Percentiles rank a stretch among this genome's conserved stretches.
phyloP scores from a whole-genome alignment of 2,329 filamentous ascomycete species.

The Pezicula carpinea region DNA sequence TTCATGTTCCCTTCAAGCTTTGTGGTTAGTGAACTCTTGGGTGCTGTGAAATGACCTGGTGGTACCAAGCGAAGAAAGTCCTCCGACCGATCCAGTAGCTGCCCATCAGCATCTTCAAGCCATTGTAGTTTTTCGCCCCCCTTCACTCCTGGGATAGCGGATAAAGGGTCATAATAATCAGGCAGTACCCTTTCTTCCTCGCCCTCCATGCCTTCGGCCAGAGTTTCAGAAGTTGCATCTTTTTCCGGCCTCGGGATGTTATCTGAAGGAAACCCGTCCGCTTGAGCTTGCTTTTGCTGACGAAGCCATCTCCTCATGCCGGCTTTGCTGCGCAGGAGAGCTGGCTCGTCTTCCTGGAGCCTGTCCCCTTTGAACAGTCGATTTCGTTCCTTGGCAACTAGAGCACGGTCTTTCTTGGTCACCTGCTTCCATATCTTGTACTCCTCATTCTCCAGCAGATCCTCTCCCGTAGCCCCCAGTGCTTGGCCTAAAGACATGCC shows the following conservation, averaged over 20 bases:
- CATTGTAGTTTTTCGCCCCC: conserved; percentile 66
- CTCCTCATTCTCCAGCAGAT: conserved; percentile 84
- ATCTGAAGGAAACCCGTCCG: conserved; percentile 38
- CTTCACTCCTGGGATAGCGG: conserved; percentile 76
- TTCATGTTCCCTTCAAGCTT: conserved; percentile 88
- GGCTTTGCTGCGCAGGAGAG: conserved; percentile 76
- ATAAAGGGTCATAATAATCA: conserved; percentile 90
- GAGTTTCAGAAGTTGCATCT: conserved; percentile 59
- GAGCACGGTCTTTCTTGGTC: conserved; percentile 90
- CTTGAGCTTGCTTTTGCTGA: conserved; percentile 66
- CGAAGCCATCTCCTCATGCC: conserved; percentile 87
- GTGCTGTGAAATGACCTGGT: conserved; percentile 68
- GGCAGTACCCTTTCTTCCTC: conserved; percentile 81
- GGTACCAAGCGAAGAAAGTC: conserved; percentile 78
- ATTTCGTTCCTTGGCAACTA: conserved; percentile 79
- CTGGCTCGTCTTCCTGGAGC: conserved; percentile 82
- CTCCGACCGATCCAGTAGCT: conserved; percentile 82
- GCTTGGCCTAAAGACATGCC: conserved; percentile 60
- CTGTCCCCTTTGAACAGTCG: conserved; percentile 81
- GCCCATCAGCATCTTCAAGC: conserved; percentile 84
- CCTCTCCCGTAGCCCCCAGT: conserved; percentile 63
- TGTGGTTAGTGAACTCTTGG: conserved; percentile 66
- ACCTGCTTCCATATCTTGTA: conserved; percentile 99
- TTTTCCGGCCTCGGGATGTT: conserved; percentile 40
- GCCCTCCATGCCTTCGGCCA: conserved; percentile 87